Evolutionary conservation across 78 protist species (phyloP).

Genomic region (Trichosphaerium sp.): DNA sequence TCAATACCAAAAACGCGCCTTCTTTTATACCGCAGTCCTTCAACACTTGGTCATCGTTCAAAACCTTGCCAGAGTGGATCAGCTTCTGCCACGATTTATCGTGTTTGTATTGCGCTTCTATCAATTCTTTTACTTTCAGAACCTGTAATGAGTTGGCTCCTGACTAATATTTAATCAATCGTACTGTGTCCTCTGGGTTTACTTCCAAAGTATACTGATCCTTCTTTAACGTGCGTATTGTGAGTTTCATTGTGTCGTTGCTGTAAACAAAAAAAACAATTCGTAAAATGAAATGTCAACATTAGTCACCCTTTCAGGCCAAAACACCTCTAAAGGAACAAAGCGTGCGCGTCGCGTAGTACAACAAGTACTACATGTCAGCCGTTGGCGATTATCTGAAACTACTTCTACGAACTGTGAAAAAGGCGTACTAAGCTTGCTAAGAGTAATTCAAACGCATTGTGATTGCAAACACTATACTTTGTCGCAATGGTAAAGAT

Average conservation of each 20-base stretch:
- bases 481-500: too few species aligned
- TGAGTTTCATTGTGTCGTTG: slow-evolving; percentile 15
- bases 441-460: too few species aligned
- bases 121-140: slow-evolving; percentile 14
- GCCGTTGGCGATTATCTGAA: too few species aligned
- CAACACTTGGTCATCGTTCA: slow-evolving; percentile 28
- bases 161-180: not conserved
- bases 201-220: not conserved
- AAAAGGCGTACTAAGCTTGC: too few species aligned
- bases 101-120: slow-evolving; percentile 16
- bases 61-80: slow-evolving; percentile 49
- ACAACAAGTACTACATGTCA: too few species aligned
- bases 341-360: too few species aligned
- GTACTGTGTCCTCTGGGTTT: slow-evolving; percentile 2
- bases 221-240: slow-evolving; percentile 10
- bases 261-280: too few species aligned
- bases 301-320: too few species aligned
- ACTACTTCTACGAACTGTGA: too few species aligned
- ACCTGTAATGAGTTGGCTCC: slow-evolving; percentile 12
- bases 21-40: slow-evolving; percentile 20
- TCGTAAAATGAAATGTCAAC: too few species aligned
- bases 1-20: slow-evolving; percentile 43
- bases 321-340: too few species aligned
- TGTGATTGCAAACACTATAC: too few species aligned
- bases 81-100: slow-evolving; percentile 43